phyloP scores from a whole-genome alignment of 768 basidiomycete species.

The Leucosporidium creatinivorum region DNA sequence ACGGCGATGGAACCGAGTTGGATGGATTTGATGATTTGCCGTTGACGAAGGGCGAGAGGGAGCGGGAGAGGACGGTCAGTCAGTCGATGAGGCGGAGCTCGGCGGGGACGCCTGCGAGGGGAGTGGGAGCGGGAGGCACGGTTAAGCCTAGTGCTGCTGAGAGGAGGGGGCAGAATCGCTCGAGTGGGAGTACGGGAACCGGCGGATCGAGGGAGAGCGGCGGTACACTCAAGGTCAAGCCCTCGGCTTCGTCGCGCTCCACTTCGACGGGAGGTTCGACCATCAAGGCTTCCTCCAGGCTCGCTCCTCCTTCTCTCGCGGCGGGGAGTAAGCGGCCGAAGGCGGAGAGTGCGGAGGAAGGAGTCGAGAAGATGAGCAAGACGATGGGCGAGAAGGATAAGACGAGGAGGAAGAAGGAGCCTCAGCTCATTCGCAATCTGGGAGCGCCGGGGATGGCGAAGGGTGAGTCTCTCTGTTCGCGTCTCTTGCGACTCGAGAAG shows the following conservation, averaged over 20 bases:
- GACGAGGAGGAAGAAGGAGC: conserved; percentile 47
- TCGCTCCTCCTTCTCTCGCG: background rate
- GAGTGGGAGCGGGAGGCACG: background rate
- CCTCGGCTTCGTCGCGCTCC: background rate
- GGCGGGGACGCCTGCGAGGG: background rate
- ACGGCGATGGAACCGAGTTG: conserved; percentile 46
- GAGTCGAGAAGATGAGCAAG: background rate
- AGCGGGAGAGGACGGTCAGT: conserved; percentile 11
- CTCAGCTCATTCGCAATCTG: conserved; percentile 78
- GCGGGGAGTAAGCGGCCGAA: conserved; percentile 3
- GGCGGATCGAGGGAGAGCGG: background rate
- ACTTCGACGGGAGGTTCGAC: background rate
- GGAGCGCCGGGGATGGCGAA: conserved; percentile 59
- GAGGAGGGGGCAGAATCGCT: background rate
- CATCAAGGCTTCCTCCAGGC: background rate
- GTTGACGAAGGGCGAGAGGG: conserved; percentile 38
- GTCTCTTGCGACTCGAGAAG: background rate
- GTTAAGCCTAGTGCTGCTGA: background rate
- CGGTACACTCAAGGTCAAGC: background rate
- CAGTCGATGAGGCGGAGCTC: background rate
- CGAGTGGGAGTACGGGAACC: background rate
- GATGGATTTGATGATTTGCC: conserved; percentile 45
- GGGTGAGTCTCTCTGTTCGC: conserved; percentile 49
- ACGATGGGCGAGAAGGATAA: background rate
- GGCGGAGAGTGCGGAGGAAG: background rate